Evolutionary conservation across 768 basidiomycete species (phyloP).

Genomic region (Boletus subparvulus): DNA sequence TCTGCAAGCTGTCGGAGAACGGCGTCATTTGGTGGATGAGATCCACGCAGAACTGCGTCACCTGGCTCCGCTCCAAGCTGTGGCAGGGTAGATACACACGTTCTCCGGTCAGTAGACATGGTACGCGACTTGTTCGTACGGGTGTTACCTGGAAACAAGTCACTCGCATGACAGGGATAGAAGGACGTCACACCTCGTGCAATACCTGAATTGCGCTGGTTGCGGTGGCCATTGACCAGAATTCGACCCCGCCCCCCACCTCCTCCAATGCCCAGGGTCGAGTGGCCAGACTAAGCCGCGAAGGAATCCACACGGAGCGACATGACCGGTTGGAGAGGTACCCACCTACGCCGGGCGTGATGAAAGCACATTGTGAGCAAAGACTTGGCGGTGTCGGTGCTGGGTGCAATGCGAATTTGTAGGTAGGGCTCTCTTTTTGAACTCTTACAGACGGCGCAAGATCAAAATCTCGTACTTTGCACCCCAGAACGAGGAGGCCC

Average conservation of each 20-base stretch:
- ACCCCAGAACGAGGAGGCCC: slow-evolving; percentile 16
- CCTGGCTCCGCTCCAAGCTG: slow-evolving; percentile 5
- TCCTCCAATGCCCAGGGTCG: too few relatives aligned
- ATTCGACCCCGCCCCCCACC: slow-evolving; percentile 32
- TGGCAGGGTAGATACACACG: slow-evolving; percentile 24
- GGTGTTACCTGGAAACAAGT: slow-evolving; percentile 41
- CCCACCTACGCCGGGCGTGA: slow-evolving; percentile 53
- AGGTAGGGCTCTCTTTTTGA: slow-evolving; percentile 36
- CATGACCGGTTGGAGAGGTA: slow-evolving; percentile 30
- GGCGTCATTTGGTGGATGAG: slow-evolving; percentile 26
- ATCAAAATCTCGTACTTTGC: not conserved
- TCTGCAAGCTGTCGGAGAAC: slow-evolving; percentile 24
- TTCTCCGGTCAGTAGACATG: slow-evolving; percentile 53
- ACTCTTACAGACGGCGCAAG: not conserved
- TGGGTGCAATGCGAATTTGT: slow-evolving; percentile 42
- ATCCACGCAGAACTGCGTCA: slow-evolving; percentile 19
- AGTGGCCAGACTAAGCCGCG: not conserved
- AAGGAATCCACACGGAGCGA: not conserved
- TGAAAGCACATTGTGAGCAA: slow-evolving; percentile 51
- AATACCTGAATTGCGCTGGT: slow-evolving; percentile 40
- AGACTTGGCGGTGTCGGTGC: slow-evolving; percentile 34
- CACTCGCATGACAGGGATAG: not conserved
- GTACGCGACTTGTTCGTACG: slow-evolving; percentile 58
- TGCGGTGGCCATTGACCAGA: slow-evolving; percentile 42
- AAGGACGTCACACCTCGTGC: slow-evolving; percentile 40